Conservation (phyloP, 1,139 yeast genomes). For the Arxiozyma bovina region DNA sequence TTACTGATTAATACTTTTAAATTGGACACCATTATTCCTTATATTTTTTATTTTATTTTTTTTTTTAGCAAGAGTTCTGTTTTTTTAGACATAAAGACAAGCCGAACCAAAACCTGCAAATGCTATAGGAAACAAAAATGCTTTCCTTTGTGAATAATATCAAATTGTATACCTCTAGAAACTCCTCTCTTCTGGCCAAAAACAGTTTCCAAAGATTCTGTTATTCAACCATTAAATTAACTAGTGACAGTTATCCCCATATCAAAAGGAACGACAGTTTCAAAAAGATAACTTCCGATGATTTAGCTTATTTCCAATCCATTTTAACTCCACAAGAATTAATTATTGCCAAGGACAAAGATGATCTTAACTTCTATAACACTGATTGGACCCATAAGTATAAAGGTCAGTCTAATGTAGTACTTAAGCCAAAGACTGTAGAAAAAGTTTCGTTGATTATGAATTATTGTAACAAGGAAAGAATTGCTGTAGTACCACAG, state of each 20-base stretch:
- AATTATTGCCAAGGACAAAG: constrained; percentile 43
- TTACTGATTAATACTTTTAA: no score
- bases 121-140: background rate
- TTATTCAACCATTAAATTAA: constrained; percentile 28
- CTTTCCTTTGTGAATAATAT: background rate
- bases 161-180: background rate
- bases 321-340: constrained; percentile 45
- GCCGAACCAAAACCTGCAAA: no score
- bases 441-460: constrained; percentile 71
- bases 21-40: no score
- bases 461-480: constrained; percentile 70
- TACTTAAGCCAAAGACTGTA: constrained; percentile 76
- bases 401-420: constrained; percentile 74
- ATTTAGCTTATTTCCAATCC: constrained; percentile 53
- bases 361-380: constrained; percentile 65
- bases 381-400: constrained; percentile 97
- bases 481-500: constrained; percentile 86
- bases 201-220: background rate
- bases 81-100: background rate
- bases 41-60: no score
- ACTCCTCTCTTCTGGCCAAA: background rate
- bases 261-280: constrained; percentile 41
- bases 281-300: constrained; percentile 43
- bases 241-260: constrained; percentile 55
- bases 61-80: no score